Percentiles rank a stretch among this genome's conserved stretches.
phyloP scores from a whole-genome alignment of 225 moss, liverwort and hornwort species.

The Anthoceros angustus region DNA sequence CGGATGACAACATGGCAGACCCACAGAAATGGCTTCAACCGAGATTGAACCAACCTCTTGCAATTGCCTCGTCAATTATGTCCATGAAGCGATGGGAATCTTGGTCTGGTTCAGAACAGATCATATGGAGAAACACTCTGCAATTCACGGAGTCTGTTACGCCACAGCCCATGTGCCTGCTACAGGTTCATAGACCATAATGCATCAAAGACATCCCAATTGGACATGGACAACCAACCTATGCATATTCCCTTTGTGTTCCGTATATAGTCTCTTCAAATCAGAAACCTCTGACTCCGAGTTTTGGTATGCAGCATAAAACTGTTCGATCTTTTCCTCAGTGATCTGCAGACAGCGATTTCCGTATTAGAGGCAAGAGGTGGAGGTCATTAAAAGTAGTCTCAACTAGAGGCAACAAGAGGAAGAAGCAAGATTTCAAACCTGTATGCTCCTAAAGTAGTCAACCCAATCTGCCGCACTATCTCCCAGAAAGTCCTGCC shows the following conservation, averaged over 20 bases:
- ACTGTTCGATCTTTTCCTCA: slow-evolving; percentile 79
- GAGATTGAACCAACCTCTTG: slow-evolving; percentile 26
- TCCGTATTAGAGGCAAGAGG: not conserved
- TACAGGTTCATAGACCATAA: not conserved
- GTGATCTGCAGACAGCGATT: slow-evolving; percentile 31
- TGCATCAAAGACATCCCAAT: not conserved
- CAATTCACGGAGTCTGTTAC: slow-evolving; percentile 10
- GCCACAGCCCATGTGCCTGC: not conserved
- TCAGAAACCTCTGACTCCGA: slow-evolving; percentile 55
- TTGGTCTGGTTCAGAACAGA: slow-evolving; percentile 33
- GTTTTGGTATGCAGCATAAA: slow-evolving; percentile 61
- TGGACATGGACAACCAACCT: slow-evolving; percentile 9
- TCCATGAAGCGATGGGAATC: slow-evolving; percentile 55
- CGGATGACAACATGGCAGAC: not conserved
- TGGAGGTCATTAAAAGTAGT: not conserved
- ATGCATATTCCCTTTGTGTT: slow-evolving; percentile 60
- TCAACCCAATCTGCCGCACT: slow-evolving; percentile 52
- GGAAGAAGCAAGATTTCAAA: slow-evolving; percentile 3
- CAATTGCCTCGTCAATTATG: slow-evolving; percentile 48
- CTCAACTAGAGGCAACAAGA: not conserved
- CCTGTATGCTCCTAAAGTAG: slow-evolving; percentile 72
- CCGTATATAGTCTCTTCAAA: slow-evolving; percentile 35
- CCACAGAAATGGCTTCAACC: not conserved
- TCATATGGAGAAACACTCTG: slow-evolving; percentile 22
- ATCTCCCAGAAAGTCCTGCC: slow-evolving; percentile 59